Conservation (phyloP, 805 yeast genomes). For the Kregervanrija fluxuum region DNA sequence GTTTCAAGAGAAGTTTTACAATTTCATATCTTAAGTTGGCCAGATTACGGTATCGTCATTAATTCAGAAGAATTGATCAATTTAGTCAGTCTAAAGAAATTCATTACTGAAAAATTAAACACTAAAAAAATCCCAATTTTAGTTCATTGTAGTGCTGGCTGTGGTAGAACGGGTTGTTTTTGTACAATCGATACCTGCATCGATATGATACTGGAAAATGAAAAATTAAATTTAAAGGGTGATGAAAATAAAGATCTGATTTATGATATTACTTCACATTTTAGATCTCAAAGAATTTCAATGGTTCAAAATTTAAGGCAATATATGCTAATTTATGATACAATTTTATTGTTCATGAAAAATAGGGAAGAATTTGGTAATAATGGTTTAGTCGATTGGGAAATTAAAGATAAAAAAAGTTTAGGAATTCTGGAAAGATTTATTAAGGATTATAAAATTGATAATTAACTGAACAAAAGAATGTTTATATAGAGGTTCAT, state of each 20-base stretch:
- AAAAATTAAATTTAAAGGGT: neutral
- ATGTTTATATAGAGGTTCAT: too few relatives aligned
- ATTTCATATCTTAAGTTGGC: constrained; percentile 76
- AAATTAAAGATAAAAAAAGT: constrained; percentile 5
- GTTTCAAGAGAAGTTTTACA: constrained; percentile 51
- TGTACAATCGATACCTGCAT: constrained; percentile 60
- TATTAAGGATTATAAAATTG: constrained; percentile 1
- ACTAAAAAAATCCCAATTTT: constrained; percentile 40
- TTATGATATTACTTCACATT: constrained; percentile 37
- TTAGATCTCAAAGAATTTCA: constrained; percentile 45
- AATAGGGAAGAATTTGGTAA: constrained; percentile 2
- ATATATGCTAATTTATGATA: constrained; percentile 44
- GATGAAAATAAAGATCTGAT: constrained; percentile 32
- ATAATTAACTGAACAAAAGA: too few relatives aligned
- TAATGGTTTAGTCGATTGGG: constrained; percentile 13
- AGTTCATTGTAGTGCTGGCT: constrained; percentile 95
- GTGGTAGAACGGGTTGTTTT: constrained; percentile 92
- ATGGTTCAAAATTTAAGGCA: constrained; percentile 56
- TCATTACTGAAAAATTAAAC: constrained; percentile 13
- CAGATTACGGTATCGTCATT: constrained; percentile 64
- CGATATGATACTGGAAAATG: constrained; percentile 20
- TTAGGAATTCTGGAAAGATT: constrained; percentile 7
- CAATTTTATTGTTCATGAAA: constrained; percentile 20
- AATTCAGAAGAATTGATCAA: constrained; percentile 51
- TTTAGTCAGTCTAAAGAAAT: constrained; percentile 35